These are phyloP conservation scores for Penicillium janthinellum DNA, from an alignment of 2,329 filamentous ascomycete genomes.

Conservation along the genomic window DNA sequence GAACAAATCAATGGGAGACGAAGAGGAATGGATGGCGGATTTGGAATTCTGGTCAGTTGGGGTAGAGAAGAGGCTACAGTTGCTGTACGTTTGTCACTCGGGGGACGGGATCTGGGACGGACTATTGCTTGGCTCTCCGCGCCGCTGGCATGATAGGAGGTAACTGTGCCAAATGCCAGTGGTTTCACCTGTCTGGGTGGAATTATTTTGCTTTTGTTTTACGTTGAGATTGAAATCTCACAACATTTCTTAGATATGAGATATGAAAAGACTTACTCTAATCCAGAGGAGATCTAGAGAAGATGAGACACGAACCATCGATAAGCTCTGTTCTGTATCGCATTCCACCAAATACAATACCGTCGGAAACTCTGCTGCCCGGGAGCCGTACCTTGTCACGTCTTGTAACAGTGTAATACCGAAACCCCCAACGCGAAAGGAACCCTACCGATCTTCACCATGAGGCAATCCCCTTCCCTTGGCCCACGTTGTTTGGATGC, in stretches of 20 bases:
- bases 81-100: not conserved
- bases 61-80: not conserved
- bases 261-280: not conserved
- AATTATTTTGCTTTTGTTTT: not conserved
- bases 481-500: conserved; percentile 44
- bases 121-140: not conserved
- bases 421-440: conserved; percentile 16
- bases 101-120: not conserved
- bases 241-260: not conserved
- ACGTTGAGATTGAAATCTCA: not conserved
- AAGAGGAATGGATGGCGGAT: conserved; percentile 3
- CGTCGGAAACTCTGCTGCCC: not conserved
- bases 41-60: conserved; percentile 17
- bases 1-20: not conserved
- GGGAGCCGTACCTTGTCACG: not conserved
- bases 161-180: not conserved
- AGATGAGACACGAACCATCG: not conserved
- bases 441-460: conserved; percentile 29
- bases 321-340: not conserved
- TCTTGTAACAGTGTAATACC: not conserved
- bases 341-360: not conserved
- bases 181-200: not conserved
- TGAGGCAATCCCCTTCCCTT: conserved; percentile 33
- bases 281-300: not conserved
- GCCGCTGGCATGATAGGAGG: conserved; percentile 1